Evolutionary conservation across 108 stramenopile genomes (phyloP).

Genomic region (Stephanodiscus minutulus): DNA sequence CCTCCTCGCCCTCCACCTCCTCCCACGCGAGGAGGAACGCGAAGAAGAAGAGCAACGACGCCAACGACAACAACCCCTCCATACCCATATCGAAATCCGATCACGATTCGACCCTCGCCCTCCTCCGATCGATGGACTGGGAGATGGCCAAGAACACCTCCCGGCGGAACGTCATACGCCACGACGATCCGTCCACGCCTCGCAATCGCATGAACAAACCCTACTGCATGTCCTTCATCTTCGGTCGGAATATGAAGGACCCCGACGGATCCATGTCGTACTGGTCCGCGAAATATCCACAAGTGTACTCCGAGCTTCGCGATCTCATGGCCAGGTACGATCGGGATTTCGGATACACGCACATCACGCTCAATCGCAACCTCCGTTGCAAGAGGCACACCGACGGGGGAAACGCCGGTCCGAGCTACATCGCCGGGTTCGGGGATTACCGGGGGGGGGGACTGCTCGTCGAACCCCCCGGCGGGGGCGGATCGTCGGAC

Average conservation of each 20-base stretch:
- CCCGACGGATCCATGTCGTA: neutral
- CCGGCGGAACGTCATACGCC: neutral
- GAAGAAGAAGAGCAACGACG: neutral
- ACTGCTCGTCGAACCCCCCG: too few species aligned
- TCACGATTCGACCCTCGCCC: neutral
- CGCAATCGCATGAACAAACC: neutral
- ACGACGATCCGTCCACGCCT: neutral
- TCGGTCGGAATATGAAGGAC: neutral
- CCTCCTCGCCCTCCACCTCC: too few species aligned
- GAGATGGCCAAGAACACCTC: neutral
- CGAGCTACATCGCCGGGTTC: slow-evolving; percentile 1
- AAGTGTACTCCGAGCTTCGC: neutral
- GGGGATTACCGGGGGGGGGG: neutral
- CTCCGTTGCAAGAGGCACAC: slow-evolving; percentile 4
- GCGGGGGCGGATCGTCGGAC: neutral
- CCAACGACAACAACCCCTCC: neutral
- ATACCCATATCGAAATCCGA: neutral
- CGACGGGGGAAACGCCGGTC: neutral
- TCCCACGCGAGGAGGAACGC: neutral
- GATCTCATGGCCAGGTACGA: neutral
- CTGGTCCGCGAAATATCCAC: neutral
- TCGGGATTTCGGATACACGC: neutral
- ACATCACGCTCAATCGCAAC: neutral
- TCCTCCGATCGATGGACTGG: neutral
- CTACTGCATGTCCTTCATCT: neutral